Percentiles rank a stretch among this genome's conserved stretches.
Conservation (phyloP, 768 basidiomycete genomes). For the Tricholoma matsutake region DNA sequence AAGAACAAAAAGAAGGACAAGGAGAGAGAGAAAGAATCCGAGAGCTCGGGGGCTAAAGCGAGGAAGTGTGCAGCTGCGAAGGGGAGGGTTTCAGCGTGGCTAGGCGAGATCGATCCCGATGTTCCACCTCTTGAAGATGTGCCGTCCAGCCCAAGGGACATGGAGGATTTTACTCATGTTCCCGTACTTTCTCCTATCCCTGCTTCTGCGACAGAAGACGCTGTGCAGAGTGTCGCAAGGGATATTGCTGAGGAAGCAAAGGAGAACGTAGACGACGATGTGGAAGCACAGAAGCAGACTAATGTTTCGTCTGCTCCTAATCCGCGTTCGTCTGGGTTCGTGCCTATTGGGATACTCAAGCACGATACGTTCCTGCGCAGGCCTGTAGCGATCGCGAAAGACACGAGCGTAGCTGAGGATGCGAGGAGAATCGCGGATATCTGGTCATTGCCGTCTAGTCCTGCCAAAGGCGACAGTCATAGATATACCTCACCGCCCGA, state of each 20-base stretch:
- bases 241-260: background rate
- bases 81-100: conserved; percentile 76
- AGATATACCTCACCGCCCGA: background rate
- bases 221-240: conserved; percentile 1
- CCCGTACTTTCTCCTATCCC: background rate
- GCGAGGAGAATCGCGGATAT: conserved; percentile 37
- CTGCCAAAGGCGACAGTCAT: background rate
- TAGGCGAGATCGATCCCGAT: conserved; percentile 62
- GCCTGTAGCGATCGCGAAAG: conserved; percentile 17
- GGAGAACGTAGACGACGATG: background rate
- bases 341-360: conserved; percentile 58
- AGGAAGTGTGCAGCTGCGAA: conserved; percentile 42
- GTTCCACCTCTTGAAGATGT: conserved; percentile 50
- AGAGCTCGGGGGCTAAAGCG: conserved; percentile 18
- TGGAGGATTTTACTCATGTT: background rate
- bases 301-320: conserved; percentile 47
- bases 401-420: conserved; percentile 33
- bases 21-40: conserved; percentile 21
- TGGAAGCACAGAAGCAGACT: background rate
- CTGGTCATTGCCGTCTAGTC: conserved; percentile 27
- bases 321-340: conserved; percentile 75
- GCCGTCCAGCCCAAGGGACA: conserved; percentile 33
- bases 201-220: background rate
- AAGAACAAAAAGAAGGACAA: conserved; percentile 22
- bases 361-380: conserved; percentile 33